Percentiles rank a stretch among this genome's conserved stretches.
Conservation (phyloP, 257 asterid genomes). For the Parsonsia alboflavescens region DNA sequence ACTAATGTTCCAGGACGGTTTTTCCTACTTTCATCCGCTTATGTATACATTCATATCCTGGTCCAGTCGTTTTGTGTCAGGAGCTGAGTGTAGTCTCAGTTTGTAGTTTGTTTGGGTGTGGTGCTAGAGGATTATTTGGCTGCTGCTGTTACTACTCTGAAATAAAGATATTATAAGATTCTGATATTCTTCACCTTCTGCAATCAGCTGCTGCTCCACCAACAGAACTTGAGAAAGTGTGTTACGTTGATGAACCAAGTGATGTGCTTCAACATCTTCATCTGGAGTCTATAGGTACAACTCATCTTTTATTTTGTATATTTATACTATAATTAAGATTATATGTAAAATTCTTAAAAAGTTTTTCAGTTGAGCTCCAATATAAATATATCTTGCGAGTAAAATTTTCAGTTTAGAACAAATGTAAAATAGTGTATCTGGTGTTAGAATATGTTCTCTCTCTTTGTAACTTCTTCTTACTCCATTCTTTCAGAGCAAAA, state of each 20-base stretch:
- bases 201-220: slow-evolving; percentile 40
- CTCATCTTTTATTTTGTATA: background rate
- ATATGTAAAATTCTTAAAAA: background rate
- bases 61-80: background rate
- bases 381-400: background rate
- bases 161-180: background rate
- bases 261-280: slow-evolving; percentile 58
- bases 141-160: background rate
- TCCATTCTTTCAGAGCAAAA: too few species aligned
- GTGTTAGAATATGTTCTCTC: too few species aligned
- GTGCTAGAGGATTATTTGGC: background rate
- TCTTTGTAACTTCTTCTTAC: too few species aligned
- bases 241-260: slow-evolving; percentile 43
- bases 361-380: background rate
- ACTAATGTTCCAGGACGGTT: too few species aligned
- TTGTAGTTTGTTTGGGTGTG: background rate
- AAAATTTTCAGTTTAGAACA: background rate
- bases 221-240: slow-evolving; percentile 36
- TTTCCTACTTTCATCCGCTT: background rate
- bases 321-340: background rate
- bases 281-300: slow-evolving; percentile 58
- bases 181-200: slow-evolving; percentile 4
- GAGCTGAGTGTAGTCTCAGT: background rate
- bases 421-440: background rate
- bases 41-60: background rate